Evolutionary conservation across 352 stramenopile genomes (phyloP).

Genomic region (Halophytophthora batemanensis): DNA sequence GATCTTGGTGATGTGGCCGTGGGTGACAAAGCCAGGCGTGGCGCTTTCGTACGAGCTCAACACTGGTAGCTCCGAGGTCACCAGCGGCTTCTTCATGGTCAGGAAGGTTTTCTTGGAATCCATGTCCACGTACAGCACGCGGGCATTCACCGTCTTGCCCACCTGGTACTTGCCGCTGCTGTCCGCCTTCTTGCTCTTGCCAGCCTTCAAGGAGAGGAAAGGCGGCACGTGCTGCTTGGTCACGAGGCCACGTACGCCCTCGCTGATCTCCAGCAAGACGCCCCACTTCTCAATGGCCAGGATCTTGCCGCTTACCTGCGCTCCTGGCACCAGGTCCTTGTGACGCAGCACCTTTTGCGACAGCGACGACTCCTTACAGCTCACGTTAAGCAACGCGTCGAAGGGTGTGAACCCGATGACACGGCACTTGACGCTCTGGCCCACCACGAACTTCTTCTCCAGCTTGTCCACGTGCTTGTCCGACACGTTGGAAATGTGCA

Average conservation of each 20-base stretch:
- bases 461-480: slow-evolving; percentile 86
- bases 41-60: slow-evolving; percentile 78
- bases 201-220: slow-evolving; percentile 63
- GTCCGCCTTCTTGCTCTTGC: slow-evolving; percentile 59
- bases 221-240: slow-evolving; percentile 72
- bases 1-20: slow-evolving; percentile 94
- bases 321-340: slow-evolving; percentile 69
- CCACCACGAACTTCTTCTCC: slow-evolving; percentile 82
- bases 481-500: slow-evolving; percentile 86
- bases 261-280: slow-evolving; percentile 82
- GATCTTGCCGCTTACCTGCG: slow-evolving; percentile 79
- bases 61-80: slow-evolving; percentile 72
- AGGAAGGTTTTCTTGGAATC: slow-evolving; percentile 92
- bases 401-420: slow-evolving; percentile 86
- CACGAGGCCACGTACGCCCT: slow-evolving; percentile 79
- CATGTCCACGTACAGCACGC: slow-evolving; percentile 80
- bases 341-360: slow-evolving; percentile 75
- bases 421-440: slow-evolving; percentile 56
- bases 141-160: slow-evolving; percentile 71
- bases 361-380: slow-evolving; percentile 74
- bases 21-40: slow-evolving; percentile 62
- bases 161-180: slow-evolving; percentile 75
- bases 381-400: slow-evolving; percentile 82
- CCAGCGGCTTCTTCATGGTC: slow-evolving; percentile 86
- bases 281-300: slow-evolving; percentile 79